Evolutionary conservation across 2,329 filamentous ascomycete genomes (phyloP).

Genomic region (Alternaria triticimaculans): DNA sequence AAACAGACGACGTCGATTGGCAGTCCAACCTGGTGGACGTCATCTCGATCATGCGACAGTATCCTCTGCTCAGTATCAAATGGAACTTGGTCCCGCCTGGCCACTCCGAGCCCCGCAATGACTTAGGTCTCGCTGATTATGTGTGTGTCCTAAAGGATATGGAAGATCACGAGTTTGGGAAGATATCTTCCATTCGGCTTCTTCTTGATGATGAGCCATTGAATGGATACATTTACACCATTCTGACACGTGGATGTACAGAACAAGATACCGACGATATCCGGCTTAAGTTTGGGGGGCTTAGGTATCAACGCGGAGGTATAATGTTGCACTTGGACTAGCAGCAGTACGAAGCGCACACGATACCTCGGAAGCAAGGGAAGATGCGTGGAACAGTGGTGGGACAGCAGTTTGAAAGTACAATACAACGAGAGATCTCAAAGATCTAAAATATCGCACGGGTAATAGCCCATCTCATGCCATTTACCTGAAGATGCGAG

Average conservation of each 20-base stretch:
- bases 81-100: background rate
- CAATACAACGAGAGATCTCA: background rate
- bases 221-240: accelerated
- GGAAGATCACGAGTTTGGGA: background rate
- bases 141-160: background rate
- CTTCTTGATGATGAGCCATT: background rate
- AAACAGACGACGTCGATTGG: too few species aligned
- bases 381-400: background rate
- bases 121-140: background rate
- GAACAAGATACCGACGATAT: background rate
- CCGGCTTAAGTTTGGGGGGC: background rate
- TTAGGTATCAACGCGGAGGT: background rate
- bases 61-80: background rate
- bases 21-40: background rate
- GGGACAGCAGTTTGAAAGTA: background rate
- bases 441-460: background rate
- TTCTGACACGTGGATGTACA: background rate
- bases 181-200: background rate
- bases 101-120: background rate
- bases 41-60: background rate
- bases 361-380: background rate
- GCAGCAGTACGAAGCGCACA: background rate
- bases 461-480: background rate
- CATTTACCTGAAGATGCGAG: background rate
- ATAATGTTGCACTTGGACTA: accelerated